A percentile compares a stretch with the other conserved stretches of the same genome.
Conservation (phyloP, 2,329 filamentous ascomycete genomes). For the Penicillium sp. region DNA sequence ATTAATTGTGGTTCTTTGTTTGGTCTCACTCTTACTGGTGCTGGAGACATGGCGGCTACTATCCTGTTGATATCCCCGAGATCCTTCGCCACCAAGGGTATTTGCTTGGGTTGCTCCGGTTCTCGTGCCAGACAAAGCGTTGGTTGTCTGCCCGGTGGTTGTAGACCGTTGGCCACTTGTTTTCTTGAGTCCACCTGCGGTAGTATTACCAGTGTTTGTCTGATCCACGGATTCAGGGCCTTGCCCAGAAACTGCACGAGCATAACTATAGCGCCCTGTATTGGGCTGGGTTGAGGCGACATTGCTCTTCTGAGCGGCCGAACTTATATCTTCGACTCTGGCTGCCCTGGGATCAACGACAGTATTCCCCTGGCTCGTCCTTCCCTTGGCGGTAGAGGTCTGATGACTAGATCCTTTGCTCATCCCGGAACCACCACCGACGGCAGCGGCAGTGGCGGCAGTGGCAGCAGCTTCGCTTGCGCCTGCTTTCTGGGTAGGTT, state of each 20-base stretch:
- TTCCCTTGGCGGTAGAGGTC: not conserved
- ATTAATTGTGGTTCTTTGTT: not conserved
- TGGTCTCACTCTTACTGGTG: not conserved
- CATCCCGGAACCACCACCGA: slow-evolving; percentile 4
- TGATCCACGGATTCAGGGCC: not conserved
- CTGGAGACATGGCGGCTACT: not conserved
- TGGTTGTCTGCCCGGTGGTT: slow-evolving; percentile 5
- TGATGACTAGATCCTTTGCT: slow-evolving; percentile 1
- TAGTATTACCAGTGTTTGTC: not conserved
- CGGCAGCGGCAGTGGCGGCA: not conserved
- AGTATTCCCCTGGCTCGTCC: not conserved
- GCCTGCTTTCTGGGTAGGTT: slow-evolving; percentile 4
- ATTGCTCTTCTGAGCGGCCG: not conserved
- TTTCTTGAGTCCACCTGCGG: not conserved
- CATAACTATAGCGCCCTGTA: not conserved
- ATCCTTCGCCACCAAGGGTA: not conserved
- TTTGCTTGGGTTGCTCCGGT: not conserved
- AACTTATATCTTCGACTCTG: not conserved
- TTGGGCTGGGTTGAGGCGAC: not conserved
- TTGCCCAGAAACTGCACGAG: not conserved
- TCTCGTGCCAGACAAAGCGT: not conserved
- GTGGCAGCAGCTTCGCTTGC: not conserved
- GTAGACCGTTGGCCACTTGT: slow-evolving; percentile 1
- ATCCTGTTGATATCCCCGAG: not conserved
- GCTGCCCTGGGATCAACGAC: not conserved